Evolutionary conservation across 2,329 filamentous ascomycete species (phyloP), one percentile per base, ranked within the genome.

Genomic region (Penicillium sp.): DNA sequence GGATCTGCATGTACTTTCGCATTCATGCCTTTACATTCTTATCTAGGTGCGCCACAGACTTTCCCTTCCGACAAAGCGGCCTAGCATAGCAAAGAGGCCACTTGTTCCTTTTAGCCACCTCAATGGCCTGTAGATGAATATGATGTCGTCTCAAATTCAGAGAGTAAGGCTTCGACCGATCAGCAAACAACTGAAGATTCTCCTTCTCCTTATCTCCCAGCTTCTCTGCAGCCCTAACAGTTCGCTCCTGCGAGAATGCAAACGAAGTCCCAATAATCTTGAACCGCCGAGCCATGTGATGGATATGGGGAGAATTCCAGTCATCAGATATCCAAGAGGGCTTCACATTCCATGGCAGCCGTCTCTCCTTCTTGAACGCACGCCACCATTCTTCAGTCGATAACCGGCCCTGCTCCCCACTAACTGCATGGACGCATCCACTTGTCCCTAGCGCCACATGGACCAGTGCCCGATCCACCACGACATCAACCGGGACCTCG

Each of bases 401-500:
- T 11, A 65, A 25, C 33, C 64, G 50, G 2, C 61, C 60, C 19
- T 61, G 60, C 27, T 62, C 58, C 9, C 64, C 63, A 36, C 64
- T 66, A 11, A 66, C 64, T 25, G 64, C 64, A 51, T 66, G 64
- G 5, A 66, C 53, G 15, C 54, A 64, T 27, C 62, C 62, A 40
- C 54, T 64, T 3, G 62, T 61, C 4, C 59, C 58, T 3, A 60
- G 8, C 3, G 64, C 64, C 11, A 55, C 47, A 52, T 66, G 64
- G 16, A 62, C 55, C 4, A 66, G 51, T 3, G 65, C 25, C 11
- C 66, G 58, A 44, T 68, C 66, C 3, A 58, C 65, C 1, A 68
- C 66, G 3, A 68, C 65, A 47, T 68, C 66, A 19, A 68, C 62
- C 2, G 65, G 64, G 13, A 68, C 66, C 33, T 67, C 65, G 29